phyloP scores from a whole-genome alignment of 345 rosid species.

The Anastatica hierochuntica region DNA sequence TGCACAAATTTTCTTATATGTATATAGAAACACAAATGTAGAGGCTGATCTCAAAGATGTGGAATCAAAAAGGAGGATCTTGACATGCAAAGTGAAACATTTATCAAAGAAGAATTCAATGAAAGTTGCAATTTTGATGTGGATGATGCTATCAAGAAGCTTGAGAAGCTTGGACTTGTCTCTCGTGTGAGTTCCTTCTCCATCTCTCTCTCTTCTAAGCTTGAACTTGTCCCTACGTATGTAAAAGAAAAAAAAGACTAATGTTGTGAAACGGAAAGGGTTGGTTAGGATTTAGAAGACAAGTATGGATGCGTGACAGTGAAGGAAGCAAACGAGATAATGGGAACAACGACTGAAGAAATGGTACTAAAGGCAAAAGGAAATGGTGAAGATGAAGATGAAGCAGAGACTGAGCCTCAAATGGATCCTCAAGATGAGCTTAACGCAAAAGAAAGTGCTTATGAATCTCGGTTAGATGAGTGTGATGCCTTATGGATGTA shows the following conservation, averaged over 20 bases:
- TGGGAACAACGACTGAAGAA: constrained; percentile 77
- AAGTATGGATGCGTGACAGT: constrained; percentile 35
- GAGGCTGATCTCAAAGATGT: no score
- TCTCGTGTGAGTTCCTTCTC: constrained; percentile 43
- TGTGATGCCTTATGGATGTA: constrained; percentile 20
- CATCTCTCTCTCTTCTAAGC: no score
- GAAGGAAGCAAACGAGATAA: constrained; percentile 53
- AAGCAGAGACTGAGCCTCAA: constrained; percentile 2
- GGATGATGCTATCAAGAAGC: constrained; percentile 62
- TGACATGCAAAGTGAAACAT: constrained; percentile 47
- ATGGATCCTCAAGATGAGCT: constrained; percentile 14
- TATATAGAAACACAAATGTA: no score
- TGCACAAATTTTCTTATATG: no score
- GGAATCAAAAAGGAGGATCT: constrained; percentile 30
- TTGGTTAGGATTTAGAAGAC: constrained; percentile 42
- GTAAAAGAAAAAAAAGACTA: background rate
- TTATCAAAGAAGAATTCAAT: constrained; percentile 44
- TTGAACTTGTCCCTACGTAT: no score
- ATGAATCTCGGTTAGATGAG: background rate
- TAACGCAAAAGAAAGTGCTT: constrained; percentile 12
- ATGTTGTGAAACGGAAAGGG: constrained; percentile 3
- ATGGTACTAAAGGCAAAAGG: constrained; percentile 49
- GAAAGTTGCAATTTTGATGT: constrained; percentile 65
- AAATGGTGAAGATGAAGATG: constrained; percentile 14
- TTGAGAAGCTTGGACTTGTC: constrained; percentile 57